phyloP scores from a whole-genome alignment of 129 eudicot species.

The Gnaphalium uliginosum region DNA sequence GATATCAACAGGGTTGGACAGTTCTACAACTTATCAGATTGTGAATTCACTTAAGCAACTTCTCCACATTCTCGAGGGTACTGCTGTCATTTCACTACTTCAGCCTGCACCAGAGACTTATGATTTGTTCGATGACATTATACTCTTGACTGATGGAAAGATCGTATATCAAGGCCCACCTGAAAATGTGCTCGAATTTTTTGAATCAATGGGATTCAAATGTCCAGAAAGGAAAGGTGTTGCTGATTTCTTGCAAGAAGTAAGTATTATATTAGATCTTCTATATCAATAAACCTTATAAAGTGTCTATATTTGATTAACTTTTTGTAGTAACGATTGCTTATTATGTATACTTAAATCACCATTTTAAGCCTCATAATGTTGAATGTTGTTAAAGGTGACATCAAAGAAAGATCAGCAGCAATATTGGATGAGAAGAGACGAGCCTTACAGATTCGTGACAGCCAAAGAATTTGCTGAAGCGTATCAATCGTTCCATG shows the following conservation, averaged over 20 bases:
- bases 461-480: constrained; percentile 54
- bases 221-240: constrained; percentile 66
- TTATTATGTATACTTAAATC: background rate
- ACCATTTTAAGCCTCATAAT: background rate
- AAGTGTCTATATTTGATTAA: background rate
- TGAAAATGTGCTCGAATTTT: constrained; percentile 65
- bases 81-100: constrained; percentile 50
- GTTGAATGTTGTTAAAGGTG: constrained; percentile 43
- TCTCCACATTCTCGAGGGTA: constrained; percentile 9
- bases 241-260: constrained; percentile 81
- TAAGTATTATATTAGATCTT: constrained; percentile 19
- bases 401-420: constrained; percentile 75
- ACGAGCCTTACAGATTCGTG: constrained; percentile 55
- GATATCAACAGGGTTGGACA: constrained; percentile 15
- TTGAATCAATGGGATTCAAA: constrained; percentile 63
- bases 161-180: constrained; percentile 82
- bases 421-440: constrained; percentile 55
- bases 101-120: constrained; percentile 86
- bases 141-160: constrained; percentile 68
- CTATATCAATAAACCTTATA: background rate
- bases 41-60: constrained; percentile 6
- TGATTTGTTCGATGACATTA: constrained; percentile 68
- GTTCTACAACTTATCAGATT: constrained; percentile 9
- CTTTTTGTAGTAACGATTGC: too few species aligned
- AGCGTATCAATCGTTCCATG: constrained; percentile 55